Percentiles rank a stretch among this genome's conserved stretches.
phyloP scores from a whole-genome alignment of 768 basidiomycete genomes.

The Rhodotorula sphaerocarpa region DNA sequence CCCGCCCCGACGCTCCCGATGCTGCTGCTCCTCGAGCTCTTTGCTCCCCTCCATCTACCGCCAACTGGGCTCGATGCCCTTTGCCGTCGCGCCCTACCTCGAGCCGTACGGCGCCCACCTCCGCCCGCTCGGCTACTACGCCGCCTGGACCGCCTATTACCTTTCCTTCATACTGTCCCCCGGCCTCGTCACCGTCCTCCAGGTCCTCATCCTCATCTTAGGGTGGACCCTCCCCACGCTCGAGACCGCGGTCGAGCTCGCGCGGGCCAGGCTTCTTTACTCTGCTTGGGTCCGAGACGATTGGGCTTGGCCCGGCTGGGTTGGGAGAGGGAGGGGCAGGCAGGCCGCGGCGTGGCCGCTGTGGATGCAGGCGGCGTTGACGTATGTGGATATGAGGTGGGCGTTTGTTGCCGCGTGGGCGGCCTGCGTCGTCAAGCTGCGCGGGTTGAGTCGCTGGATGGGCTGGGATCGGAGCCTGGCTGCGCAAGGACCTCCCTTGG shows the following conservation, averaged over 20 bases:
- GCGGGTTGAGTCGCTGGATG: background rate
- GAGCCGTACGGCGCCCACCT: background rate
- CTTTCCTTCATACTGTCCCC: conserved; percentile 12
- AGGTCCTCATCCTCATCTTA: conserved; percentile 7
- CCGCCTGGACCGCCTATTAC: conserved; percentile 6
- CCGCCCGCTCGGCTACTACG: conserved; percentile 13
- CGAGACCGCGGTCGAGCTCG: background rate
- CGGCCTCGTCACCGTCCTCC: conserved; percentile 10
- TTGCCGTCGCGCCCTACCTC: conserved; percentile 21
- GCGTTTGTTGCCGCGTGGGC: background rate
- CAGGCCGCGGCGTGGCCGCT: background rate
- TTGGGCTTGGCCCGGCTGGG: background rate
- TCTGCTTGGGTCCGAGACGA: background rate
- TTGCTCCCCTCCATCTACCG: background rate
- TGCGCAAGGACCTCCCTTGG: background rate
- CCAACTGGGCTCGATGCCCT: conserved; percentile 12
- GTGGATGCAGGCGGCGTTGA: background rate
- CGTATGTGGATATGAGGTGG: background rate
- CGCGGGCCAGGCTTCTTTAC: background rate
- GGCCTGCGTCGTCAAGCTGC: background rate
- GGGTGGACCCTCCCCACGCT: background rate
- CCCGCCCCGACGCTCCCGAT: too few relatives aligned
- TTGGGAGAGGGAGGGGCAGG: background rate
- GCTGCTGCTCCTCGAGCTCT: background rate
- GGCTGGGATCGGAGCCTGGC: background rate